phyloP scores from a whole-genome alignment of 2,329 filamentous ascomycete species.

The Calonectria multiphialidica region DNA sequence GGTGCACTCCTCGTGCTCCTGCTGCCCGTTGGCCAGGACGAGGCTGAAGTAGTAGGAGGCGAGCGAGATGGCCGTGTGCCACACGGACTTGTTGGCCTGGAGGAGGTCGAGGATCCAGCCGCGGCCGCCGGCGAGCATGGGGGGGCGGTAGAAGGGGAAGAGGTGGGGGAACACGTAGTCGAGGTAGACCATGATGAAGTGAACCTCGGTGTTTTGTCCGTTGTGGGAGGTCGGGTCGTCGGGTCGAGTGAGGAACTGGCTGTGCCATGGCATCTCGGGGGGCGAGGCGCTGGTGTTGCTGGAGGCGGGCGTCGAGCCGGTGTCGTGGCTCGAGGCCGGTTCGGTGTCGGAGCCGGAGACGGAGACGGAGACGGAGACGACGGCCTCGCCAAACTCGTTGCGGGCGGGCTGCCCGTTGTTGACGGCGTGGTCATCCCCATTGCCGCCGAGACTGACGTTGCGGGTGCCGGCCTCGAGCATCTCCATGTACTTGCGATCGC shows the following conservation, averaged over 20 bases:
- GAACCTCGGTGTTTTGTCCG: constrained; percentile 48
- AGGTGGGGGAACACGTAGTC: constrained; percentile 73
- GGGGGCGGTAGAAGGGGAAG: constrained; percentile 72
- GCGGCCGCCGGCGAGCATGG: constrained; percentile 66
- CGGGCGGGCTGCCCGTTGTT: constrained; percentile 2
- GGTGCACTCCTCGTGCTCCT: constrained; percentile 50
- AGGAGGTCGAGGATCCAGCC: constrained; percentile 71
- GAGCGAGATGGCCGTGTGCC: constrained; percentile 68
- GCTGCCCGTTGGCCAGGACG: constrained; percentile 50
- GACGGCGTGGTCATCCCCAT: constrained; percentile 5
- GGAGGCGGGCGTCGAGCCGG: constrained; percentile 43
- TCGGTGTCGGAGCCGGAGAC: constrained; percentile 46
- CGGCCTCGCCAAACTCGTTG: constrained; percentile 17
- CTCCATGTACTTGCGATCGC: constrained; percentile 62
- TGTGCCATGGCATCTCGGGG: constrained; percentile 49
- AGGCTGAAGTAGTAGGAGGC: constrained; percentile 69
- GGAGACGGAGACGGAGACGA: constrained; percentile 27
- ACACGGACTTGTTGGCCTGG: constrained; percentile 67
- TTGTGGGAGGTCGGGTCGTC: constrained; percentile 36
- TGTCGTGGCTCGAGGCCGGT: constrained; percentile 37
- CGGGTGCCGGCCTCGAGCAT: constrained; percentile 52
- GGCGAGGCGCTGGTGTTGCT: constrained; percentile 48
- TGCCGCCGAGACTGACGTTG: constrained; percentile 38
- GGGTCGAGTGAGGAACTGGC: constrained; percentile 39
- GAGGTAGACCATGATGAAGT: constrained; percentile 69